Evolutionary conservation across 352 stramenopile genomes (phyloP).

Genomic region (Pythium scleroteichum): DNA sequence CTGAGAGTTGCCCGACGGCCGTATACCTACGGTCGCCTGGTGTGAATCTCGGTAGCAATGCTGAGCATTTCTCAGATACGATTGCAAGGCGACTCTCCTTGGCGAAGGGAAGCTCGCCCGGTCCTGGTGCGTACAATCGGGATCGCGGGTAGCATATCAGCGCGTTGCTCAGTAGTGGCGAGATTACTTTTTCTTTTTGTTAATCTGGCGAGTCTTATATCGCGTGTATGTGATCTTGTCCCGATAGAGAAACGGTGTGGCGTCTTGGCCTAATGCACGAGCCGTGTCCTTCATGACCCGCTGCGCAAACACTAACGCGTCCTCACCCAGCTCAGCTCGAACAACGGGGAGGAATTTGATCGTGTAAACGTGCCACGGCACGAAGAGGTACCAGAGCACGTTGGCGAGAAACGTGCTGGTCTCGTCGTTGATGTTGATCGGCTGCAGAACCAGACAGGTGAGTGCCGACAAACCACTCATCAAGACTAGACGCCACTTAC

Average conservation of each 20-base stretch:
- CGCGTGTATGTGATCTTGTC: slow-evolving; percentile 70
- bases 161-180: no score
- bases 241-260: slow-evolving; percentile 69
- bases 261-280: slow-evolving; percentile 44
- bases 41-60: slow-evolving; percentile 27
- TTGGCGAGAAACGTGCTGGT: slow-evolving; percentile 74
- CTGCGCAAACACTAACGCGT: slow-evolving; percentile 54
- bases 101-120: slow-evolving; percentile 30
- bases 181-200: slow-evolving; percentile 43
- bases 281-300: slow-evolving; percentile 65
- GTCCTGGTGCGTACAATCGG: slow-evolving; percentile 43
- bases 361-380: slow-evolving; percentile 69
- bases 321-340: slow-evolving; percentile 36
- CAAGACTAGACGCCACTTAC: slow-evolving; percentile 31
- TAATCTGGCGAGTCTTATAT: slow-evolving; percentile 55
- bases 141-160: slow-evolving; percentile 28
- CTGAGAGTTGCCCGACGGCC: slow-evolving; percentile 26
- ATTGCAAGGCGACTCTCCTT: slow-evolving; percentile 31
- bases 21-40: slow-evolving; percentile 25
- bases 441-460: slow-evolving; percentile 26
- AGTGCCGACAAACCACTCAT: not conserved
- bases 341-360: slow-evolving; percentile 55
- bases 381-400: slow-evolving; percentile 73
- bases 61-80: slow-evolving; percentile 42
- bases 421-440: slow-evolving; percentile 80